phyloP scores from a whole-genome alignment of 805 yeast species.

The Schwanniomyces occidentalis region DNA sequence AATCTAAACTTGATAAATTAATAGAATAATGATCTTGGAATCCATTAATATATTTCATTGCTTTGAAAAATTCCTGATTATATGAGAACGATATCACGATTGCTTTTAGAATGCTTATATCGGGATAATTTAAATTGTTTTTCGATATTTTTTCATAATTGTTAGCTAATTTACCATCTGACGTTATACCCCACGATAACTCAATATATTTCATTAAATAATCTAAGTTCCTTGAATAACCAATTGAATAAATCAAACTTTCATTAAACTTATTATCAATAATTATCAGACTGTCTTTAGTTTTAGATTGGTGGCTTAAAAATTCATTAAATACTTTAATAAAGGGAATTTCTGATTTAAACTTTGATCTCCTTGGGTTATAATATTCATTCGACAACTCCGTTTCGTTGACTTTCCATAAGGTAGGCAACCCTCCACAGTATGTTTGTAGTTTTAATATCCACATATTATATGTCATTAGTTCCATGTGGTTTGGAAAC shows the following conservation, averaged over 20 bases:
- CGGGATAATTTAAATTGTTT: constrained; percentile 25
- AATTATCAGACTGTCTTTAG: constrained; percentile 3
- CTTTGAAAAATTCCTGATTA: constrained; percentile 30
- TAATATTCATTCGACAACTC: constrained; percentile 15
- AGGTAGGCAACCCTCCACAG: constrained; percentile 31
- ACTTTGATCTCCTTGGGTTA: constrained; percentile 19
- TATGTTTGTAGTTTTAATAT: constrained; percentile 29
- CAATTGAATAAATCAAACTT: constrained; percentile 35
- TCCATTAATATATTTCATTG: constrained; percentile 34
- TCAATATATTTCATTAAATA: constrained; percentile 26
- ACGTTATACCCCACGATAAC: constrained; percentile 31
- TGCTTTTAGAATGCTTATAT: constrained; percentile 23
- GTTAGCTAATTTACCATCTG: constrained; percentile 19
- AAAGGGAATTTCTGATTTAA: constrained; percentile 20
- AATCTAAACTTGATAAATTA: constrained; percentile 14
- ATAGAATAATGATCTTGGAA: constrained; percentile 33
- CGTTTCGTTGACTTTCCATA: constrained; percentile 29
- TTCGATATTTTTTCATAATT: constrained; percentile 1
- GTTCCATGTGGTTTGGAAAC: constrained; percentile 11
- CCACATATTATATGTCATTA: constrained; percentile 38
- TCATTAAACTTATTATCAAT: constrained; percentile 22
- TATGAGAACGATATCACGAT: constrained; percentile 33
- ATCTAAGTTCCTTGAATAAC: constrained; percentile 21
- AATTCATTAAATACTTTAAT: constrained; percentile 24
- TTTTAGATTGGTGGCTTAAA: constrained; percentile 7